These are phyloP conservation scores for Dryadomyces quercivorus DNA, from an alignment of 2,329 filamentous ascomycete species.

Conservation along the genomic window DNA sequence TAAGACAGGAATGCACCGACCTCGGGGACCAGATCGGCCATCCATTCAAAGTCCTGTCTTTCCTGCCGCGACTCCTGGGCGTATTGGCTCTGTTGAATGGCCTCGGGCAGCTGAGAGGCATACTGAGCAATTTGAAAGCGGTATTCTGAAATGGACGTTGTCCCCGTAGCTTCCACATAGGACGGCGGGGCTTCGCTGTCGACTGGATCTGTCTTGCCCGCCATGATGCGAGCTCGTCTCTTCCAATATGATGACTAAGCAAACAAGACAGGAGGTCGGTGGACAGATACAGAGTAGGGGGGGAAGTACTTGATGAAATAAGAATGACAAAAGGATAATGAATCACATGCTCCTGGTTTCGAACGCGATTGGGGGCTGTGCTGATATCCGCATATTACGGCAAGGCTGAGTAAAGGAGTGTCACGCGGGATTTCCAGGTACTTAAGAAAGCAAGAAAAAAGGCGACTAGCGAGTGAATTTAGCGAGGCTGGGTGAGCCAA, in stretches of 20 bases:
- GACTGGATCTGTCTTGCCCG: background rate
- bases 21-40: constrained; percentile 27
- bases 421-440: no score
- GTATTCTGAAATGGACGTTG: background rate
- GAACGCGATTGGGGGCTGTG: background rate
- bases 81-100: constrained; percentile 23
- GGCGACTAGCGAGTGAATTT: no score
- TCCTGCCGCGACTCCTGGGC: constrained; percentile 22
- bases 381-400: background rate
- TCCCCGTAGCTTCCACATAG: background rate
- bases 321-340: background rate
- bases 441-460: no score
- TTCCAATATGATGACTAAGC: background rate
- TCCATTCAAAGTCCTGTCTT: constrained; percentile 24
- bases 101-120: constrained; percentile 23
- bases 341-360: background rate
- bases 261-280: no score
- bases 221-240: background rate
- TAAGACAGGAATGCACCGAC: constrained; percentile 29
- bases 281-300: no score
- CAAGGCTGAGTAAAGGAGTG: no score
- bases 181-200: background rate
- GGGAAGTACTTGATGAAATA: background rate
- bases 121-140: constrained; percentile 17
- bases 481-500: no score